Base-by-base conservation (phyloP, 148 eudicot species). In the Bassia scoparia region DNA sequence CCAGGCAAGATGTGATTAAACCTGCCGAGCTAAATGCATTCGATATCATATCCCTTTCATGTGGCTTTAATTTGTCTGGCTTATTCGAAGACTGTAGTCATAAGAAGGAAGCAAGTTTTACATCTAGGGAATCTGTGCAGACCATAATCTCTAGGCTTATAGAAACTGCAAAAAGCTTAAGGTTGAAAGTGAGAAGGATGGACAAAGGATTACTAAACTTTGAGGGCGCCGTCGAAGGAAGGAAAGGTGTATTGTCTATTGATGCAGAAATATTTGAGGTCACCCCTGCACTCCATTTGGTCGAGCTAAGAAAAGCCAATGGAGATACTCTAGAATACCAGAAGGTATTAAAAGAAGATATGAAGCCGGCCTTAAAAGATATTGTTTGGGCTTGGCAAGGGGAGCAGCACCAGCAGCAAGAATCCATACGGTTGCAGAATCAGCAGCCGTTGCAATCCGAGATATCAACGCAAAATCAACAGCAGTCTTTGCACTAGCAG, bases 311-410 rank as follows among this genome's bases (percentile, higher is more conserved):
- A 79, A 91, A 91, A 86, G 84, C 84, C 24, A 74, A 73, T 50
- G 97, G 97, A 48, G 97, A 91, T 74, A 87, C 92, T 18, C 24
- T 86, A 20, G 94, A 91, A 76, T 91, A 89, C 76, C 84, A 84
- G 73, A 86, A 85, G 77, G 58, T 86, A 54, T 64, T 89, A 15
- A 78, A 83, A 62, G 92, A 91, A 67, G 88, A 85, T 63, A 81
- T 91, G 30, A 85, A 90, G 76, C 97, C 97, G 38, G 89, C 82
- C 66, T 85, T 91, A 16, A 64, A 78, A 76, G 97, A 90, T 70
- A 87, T 90, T 64, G 83, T 89, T 79, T 88, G 93, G 93, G 83
- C 87, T 50, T 90, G 89, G 97, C 97, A 89, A 79, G 86, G 84
- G 30, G 88, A 85, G 48, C 81, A 74, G 30, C 79, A 76, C 34